phyloP scores from a whole-genome alignment of 2,329 filamentous ascomycete genomes.

The Aspergillus ustus region DNA sequence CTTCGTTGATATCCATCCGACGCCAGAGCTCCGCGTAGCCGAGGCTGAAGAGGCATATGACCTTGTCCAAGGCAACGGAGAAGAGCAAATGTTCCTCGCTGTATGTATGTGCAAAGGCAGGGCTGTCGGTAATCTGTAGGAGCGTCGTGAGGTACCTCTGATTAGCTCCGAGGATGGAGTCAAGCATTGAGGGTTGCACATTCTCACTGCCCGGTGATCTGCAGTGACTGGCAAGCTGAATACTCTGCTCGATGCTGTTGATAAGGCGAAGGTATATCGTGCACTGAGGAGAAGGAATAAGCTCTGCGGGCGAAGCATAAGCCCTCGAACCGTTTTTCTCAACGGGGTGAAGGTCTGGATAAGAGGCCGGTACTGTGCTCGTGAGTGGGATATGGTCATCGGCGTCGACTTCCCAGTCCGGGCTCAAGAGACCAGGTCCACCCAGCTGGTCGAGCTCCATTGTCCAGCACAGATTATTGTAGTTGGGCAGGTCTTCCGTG shows the following conservation, averaged over 20 bases:
- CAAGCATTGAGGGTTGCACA: constrained; percentile 2
- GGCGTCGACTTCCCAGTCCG: constrained; percentile 17
- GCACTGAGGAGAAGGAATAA: background rate
- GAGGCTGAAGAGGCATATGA: constrained; percentile 15
- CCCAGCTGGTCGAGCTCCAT: constrained; percentile 16
- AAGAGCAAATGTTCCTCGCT: constrained; percentile 21
- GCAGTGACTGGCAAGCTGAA: constrained; percentile 8
- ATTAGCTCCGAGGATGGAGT: constrained; percentile 18
- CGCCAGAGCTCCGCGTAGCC: constrained; percentile 18
- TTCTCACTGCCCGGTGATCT: background rate
- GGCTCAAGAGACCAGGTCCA: constrained; percentile 12
- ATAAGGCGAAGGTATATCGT: constrained; percentile 17
- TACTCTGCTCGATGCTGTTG: constrained; percentile 19
- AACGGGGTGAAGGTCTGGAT: background rate
- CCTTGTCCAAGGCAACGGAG: constrained; percentile 21
- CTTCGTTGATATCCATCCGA: constrained; percentile 12
- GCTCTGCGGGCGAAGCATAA: background rate
- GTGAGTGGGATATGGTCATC: constrained; percentile 4
- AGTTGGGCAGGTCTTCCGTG: background rate
- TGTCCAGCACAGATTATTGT: constrained; percentile 17
- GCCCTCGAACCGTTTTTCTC: background rate
- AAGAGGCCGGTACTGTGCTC: background rate
- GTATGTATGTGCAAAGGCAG: constrained; percentile 7
- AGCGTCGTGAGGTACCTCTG: constrained; percentile 20
- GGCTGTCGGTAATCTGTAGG: constrained; percentile 14